phyloP scores from a whole-genome alignment of 2,329 filamentous ascomycete species.

The Domatiomyces catenatus region DNA sequence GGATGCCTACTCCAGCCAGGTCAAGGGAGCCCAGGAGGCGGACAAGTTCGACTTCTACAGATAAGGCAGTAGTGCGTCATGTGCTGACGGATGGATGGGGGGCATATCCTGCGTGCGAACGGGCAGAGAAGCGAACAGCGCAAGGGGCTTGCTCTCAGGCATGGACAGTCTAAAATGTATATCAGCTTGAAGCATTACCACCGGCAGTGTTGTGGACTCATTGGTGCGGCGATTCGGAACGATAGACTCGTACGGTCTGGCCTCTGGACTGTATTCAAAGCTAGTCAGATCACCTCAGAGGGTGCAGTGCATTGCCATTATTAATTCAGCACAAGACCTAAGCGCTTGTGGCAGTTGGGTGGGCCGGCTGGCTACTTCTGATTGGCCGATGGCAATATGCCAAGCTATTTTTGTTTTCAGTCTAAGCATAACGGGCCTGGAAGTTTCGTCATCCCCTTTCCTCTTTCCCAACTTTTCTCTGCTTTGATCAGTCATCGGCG shows the following conservation, averaged over 20 bases:
- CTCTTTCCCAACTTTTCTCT: conserved; percentile 1
- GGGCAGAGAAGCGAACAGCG: no score
- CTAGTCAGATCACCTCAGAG: not conserved
- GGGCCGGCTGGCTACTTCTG: not conserved
- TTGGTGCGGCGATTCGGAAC: not conserved
- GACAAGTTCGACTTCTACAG: conserved; percentile 71
- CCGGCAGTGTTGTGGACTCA: no score
- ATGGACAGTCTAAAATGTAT: no score
- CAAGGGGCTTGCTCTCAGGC: no score
- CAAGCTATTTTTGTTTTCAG: not conserved
- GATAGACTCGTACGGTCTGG: not conserved
- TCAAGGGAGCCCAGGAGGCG: conserved; percentile 64
- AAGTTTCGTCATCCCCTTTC: conserved; percentile 6
- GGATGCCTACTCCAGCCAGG: conserved; percentile 91
- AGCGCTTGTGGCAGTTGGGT: not conserved
- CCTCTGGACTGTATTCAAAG: not conserved
- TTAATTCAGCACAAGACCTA: not conserved
- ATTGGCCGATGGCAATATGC: not conserved
- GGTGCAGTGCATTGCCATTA: not conserved
- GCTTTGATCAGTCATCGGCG: not conserved
- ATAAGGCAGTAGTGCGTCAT: conserved; percentile 3
- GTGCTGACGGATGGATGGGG: not conserved
- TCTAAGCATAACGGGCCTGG: not conserved
- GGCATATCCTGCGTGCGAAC: no score
- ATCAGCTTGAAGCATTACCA: no score